Percentiles rank a stretch among this genome's conserved stretches.
These are phyloP conservation scores for Thraustochytrium striatum DNA, from an alignment of 352 stramenopile genomes.

Conservation along the genomic window DNA sequence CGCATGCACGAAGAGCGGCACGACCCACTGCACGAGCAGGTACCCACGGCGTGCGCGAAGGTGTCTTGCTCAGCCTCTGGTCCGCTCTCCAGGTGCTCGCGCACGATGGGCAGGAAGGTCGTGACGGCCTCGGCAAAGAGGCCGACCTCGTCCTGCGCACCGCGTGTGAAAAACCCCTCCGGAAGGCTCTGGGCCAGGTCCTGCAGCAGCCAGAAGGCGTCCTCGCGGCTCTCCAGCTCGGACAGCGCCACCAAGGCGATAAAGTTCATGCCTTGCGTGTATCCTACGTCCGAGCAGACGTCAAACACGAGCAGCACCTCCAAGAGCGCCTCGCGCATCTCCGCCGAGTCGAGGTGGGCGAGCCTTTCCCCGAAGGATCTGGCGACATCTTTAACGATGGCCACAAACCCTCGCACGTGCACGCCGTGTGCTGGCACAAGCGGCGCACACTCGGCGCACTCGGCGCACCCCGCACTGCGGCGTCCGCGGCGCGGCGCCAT, in stretches of 20 bases:
- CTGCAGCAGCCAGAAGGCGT: conserved; percentile 62
- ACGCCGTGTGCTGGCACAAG: no score
- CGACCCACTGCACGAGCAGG: conserved; percentile 29
- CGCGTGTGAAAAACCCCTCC: conserved; percentile 8
- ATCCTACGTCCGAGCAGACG: conserved; percentile 59
- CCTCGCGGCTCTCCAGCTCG: conserved; percentile 57
- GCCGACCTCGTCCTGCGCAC: conserved; percentile 23
- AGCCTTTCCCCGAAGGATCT: conserved; percentile 7
- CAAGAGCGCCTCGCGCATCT: background rate
- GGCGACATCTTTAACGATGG: background rate
- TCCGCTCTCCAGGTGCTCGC: conserved; percentile 17
- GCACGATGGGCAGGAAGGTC: background rate
- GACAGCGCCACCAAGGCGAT: conserved; percentile 62
- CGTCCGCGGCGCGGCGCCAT: no score
- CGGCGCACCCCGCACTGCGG: no score
- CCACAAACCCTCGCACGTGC: no score
- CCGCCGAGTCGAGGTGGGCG: background rate
- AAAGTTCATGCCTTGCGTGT: conserved; percentile 79
- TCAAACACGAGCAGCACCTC: conserved; percentile 9
- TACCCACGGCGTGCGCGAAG: conserved; percentile 21
- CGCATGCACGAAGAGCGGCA: conserved; percentile 26
- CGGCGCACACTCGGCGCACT: no score
- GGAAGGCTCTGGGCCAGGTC: conserved; percentile 63
- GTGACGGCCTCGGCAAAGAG: conserved; percentile 27
- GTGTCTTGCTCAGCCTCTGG: background rate